Evolutionary conservation across 306 rosid species (phyloP), one percentile per base, ranked within the genome.

Genomic region (Castanea crenata): DNA sequence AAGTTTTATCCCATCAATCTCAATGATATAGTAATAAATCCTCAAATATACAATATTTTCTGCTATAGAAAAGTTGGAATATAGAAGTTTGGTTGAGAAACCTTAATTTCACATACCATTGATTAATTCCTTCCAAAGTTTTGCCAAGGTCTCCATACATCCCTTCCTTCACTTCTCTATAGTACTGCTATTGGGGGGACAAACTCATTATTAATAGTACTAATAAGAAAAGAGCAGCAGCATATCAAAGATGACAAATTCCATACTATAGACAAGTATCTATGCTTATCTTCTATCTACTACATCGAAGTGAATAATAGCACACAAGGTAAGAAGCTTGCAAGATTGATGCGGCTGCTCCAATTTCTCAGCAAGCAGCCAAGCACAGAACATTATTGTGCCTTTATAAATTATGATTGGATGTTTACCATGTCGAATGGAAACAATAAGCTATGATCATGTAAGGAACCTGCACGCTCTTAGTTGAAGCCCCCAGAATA

Each of bases 111-210:
- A 67, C 86, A 21, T 91, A 93, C 97, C 99, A 95, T 49, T 86
- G 87, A 63, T 95, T 91, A 88, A 76, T 57, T 74, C 99, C 99
- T 89, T 95, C 97, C 88, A 93, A 86, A 32, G 85, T 12, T 87
- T 93, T 93, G 55, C 97, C 99, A 79, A 93, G 92, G 83, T 73
- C 90, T 83, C 98, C 98, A 74, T 91, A 90, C 93, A 86, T 87
- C 80, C 92, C 96, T 55, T 83, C 90, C 49, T 85, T 90, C 78
- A 95, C 82, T 79, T 93, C 98, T 87, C 67, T 91, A 76, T 92
- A 95, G 86, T 90, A 91, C 98, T 92, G 89, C 76, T 67, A 76
- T 55, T 57, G 59, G 57, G 29, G 74, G 69, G 83, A 67, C 25
- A 21, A 75, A 73, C 19, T 35, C 14, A 25, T 62, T 18, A 20